phyloP scores from a whole-genome alignment of 2,329 filamentous ascomycete genomes.

The Akanthomyces dipterigenus region DNA sequence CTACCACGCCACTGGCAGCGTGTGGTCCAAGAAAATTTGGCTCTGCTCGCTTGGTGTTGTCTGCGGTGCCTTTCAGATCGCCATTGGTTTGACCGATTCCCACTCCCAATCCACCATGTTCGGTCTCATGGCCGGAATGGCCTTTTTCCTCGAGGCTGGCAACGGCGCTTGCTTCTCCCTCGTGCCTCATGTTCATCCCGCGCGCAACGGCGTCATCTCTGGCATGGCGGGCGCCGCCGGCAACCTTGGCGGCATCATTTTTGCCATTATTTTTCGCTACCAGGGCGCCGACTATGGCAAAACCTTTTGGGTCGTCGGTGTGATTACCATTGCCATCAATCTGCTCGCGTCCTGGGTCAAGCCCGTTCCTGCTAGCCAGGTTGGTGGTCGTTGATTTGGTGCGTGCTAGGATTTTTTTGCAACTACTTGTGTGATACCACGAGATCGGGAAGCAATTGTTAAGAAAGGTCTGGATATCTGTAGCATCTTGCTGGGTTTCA shows the following conservation, averaged over 20 bases:
- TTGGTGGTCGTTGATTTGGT: not conserved
- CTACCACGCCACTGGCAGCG: constrained; percentile 31
- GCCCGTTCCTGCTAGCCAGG: not conserved
- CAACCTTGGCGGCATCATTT: constrained; percentile 79
- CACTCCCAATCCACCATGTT: constrained; percentile 65
- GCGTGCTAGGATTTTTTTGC: not conserved
- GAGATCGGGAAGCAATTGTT: not conserved
- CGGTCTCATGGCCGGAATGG: constrained; percentile 69
- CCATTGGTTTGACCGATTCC: constrained; percentile 42
- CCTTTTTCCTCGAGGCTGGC: constrained; percentile 75
- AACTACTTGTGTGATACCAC: not conserved
- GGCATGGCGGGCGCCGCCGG: constrained; percentile 73
- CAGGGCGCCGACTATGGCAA: not conserved
- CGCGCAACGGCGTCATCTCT: constrained; percentile 70
- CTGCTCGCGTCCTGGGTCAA: constrained; percentile 5
- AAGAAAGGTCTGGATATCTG: not conserved
- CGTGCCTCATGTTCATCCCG: constrained; percentile 78
- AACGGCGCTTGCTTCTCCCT: constrained; percentile 85
- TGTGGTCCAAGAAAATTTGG: constrained; percentile 21
- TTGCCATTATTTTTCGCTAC: constrained; percentile 39
- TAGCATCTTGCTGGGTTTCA: no score
- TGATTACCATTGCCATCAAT: constrained; percentile 9
- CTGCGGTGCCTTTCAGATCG: constrained; percentile 53
- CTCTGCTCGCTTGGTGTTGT: constrained; percentile 44
- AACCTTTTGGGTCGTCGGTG: constrained; percentile 9